phyloP scores from a whole-genome alignment of 169 alveolate species.

The Cryptosporidium viatorum region DNA sequence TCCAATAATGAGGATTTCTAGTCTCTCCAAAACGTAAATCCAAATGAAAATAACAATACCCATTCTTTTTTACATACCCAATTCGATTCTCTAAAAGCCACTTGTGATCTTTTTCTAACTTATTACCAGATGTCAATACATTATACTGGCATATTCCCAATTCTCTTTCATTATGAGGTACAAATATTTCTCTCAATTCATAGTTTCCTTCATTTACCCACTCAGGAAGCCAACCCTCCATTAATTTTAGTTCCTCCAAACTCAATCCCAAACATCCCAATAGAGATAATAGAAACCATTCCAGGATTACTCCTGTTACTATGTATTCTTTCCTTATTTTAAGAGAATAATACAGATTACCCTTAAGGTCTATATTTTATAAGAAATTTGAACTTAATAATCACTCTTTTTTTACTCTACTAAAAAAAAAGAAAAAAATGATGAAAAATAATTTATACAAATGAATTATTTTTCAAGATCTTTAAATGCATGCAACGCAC shows the following conservation, averaged over 20 bases:
- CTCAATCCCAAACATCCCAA: not conserved
- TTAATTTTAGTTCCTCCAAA: not conserved
- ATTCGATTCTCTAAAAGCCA: constrained; percentile 51
- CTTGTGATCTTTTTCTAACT: constrained; percentile 22
- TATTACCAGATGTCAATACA: constrained; percentile 49
- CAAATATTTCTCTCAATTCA: constrained; percentile 16
- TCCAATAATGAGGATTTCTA: constrained; percentile 51
- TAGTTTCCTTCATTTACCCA: constrained; percentile 26
- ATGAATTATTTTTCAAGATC: constrained; percentile 1
- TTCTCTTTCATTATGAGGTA: not conserved
- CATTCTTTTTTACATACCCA: constrained; percentile 13
- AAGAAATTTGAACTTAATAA: not conserved
- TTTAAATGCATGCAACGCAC: constrained; percentile 19
- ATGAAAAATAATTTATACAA: no score
- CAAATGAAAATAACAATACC: constrained; percentile 58
- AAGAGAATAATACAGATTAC: not conserved
- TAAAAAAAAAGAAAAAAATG: no score
- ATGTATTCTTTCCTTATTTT: not conserved
- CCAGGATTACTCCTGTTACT: not conserved
- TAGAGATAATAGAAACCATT: not conserved
- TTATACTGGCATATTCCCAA: constrained; percentile 10
- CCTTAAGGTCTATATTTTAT: not conserved
- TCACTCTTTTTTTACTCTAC: no score
- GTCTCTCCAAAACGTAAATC: not conserved
- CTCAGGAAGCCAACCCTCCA: constrained; percentile 53